Evolutionary conservation across 1,284 basidiomycete species (phyloP).

Genomic region (Heterobasidion annosum): DNA sequence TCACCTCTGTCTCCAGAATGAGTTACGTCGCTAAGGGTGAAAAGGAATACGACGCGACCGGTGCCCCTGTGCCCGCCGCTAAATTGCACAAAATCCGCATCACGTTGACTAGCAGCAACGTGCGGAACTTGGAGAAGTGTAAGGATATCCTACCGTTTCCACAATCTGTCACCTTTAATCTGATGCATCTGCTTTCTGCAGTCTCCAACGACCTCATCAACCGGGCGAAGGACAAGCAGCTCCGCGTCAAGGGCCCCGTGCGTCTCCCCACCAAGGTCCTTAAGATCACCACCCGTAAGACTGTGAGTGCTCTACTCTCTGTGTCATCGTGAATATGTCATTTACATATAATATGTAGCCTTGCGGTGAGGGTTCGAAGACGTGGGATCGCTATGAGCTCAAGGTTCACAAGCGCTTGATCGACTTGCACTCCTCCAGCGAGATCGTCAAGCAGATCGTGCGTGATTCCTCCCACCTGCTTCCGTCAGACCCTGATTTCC

Average conservation of each 20-base stretch:
- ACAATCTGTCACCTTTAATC: neutral
- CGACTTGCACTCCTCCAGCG: constrained; percentile 96
- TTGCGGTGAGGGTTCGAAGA: constrained; percentile 99
- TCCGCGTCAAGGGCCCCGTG: constrained; percentile 98
- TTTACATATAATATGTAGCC: constrained; percentile 42
- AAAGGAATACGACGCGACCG: constrained; percentile 95
- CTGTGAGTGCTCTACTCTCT: constrained; percentile 42
- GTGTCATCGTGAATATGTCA: neutral
- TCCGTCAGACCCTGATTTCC: neutral
- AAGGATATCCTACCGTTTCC: constrained; percentile 12
- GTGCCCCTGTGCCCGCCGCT: constrained; percentile 74
- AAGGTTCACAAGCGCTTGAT: constrained; percentile 99
- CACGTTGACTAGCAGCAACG: constrained; percentile 96
- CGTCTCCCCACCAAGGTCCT: constrained; percentile 98
- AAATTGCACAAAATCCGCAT: constrained; percentile 99
- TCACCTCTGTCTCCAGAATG: constrained; percentile 86
- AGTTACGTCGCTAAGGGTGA: constrained; percentile 99
- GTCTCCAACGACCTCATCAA: constrained; percentile 96
- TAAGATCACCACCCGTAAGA: constrained; percentile 98
- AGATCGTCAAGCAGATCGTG: constrained; percentile 99
- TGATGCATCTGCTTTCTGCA: constrained; percentile 19
- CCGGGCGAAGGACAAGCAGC: constrained; percentile 99
- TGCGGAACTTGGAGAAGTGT: constrained; percentile 99
- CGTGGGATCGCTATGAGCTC: constrained; percentile 99
- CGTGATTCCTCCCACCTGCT: constrained; percentile 22